phyloP scores from a whole-genome alignment of 2,329 filamentous ascomycete genomes.

The Cyphellophora europaea region DNA sequence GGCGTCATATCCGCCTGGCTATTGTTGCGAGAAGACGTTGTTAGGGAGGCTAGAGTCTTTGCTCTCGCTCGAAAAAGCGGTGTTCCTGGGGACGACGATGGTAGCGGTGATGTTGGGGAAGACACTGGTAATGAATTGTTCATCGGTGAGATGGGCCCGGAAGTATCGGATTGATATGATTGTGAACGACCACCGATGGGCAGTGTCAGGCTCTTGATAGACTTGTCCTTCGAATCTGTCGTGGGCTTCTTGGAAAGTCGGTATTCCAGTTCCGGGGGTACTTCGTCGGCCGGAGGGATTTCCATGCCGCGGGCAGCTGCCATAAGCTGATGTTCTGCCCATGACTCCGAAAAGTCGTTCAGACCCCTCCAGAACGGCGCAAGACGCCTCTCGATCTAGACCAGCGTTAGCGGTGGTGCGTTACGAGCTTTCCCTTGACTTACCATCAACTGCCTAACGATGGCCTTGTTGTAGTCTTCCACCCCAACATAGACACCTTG shows the following conservation, averaged over 20 bases:
- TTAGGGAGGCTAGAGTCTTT: constrained; percentile 77
- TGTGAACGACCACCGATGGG: constrained; percentile 69
- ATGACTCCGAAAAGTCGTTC: constrained; percentile 76
- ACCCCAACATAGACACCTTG: constrained; percentile 84
- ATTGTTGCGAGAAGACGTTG: constrained; percentile 65
- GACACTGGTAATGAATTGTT: constrained; percentile 53
- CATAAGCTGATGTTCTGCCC: constrained; percentile 93
- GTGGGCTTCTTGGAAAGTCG: constrained; percentile 40
- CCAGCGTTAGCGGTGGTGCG: constrained; percentile 8
- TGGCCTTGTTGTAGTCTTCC: constrained; percentile 85
- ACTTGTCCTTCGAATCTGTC: constrained; percentile 44
- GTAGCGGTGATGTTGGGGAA: constrained; percentile 47
- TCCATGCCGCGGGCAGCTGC: constrained; percentile 76
- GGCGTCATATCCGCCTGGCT: constrained; percentile 64
- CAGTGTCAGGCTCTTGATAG: constrained; percentile 64
- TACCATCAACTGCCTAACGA: constrained; percentile 88
- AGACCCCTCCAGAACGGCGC: constrained; percentile 95
- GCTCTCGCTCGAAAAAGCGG: constrained; percentile 70
- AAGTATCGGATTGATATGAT: constrained; percentile 67
- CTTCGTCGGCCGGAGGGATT: constrained; percentile 74
- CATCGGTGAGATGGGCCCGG: constrained; percentile 48
- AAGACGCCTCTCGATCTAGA: constrained; percentile 81
- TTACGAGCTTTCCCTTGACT: constrained; percentile 16
- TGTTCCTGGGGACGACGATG: constrained; percentile 38
- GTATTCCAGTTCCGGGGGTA: constrained; percentile 58